phyloP scores from a whole-genome alignment of 2,329 filamentous ascomycete genomes.

The Byssothecium circinans region DNA sequence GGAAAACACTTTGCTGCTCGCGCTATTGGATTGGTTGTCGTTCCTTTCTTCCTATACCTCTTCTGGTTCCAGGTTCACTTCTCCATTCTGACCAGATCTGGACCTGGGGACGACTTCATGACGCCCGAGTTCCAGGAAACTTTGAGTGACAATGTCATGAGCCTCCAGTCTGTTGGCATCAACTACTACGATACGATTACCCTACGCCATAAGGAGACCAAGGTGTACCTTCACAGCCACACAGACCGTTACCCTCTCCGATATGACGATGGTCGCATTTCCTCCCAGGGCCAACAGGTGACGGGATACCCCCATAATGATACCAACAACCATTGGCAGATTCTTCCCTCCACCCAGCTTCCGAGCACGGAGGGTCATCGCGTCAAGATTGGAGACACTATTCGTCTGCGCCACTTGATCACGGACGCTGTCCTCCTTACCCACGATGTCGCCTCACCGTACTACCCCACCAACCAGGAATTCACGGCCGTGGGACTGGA shows the following conservation, averaged over 20 bases:
- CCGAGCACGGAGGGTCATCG: slow-evolving; percentile 60
- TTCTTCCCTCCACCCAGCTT: slow-evolving; percentile 65
- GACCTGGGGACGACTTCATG: slow-evolving; percentile 98
- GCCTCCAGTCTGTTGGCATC: slow-evolving; percentile 80
- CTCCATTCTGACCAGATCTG: slow-evolving; percentile 80
- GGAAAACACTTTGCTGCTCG: slow-evolving; percentile 88
- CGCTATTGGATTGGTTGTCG: slow-evolving; percentile 79
- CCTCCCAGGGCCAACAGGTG: slow-evolving; percentile 94
- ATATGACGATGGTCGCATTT: slow-evolving; percentile 96
- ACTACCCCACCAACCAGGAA: slow-evolving; percentile 96
- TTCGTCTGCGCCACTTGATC: slow-evolving; percentile 82
- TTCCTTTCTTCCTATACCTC: slow-evolving; percentile 96
- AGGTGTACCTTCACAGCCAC: slow-evolving; percentile 94
- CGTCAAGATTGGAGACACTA: slow-evolving; percentile 80
- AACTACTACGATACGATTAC: slow-evolving; percentile 88
- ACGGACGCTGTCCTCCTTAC: slow-evolving; percentile 87
- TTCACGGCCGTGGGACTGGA: slow-evolving; percentile 81
- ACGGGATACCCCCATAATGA: slow-evolving; percentile 98
- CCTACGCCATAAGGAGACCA: slow-evolving; percentile 95
- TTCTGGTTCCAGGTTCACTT: slow-evolving; percentile 99
- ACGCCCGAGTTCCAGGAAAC: slow-evolving; percentile 97
- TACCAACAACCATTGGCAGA: slow-evolving; percentile 98
- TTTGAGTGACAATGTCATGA: slow-evolving; percentile 90
- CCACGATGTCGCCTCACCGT: slow-evolving; percentile 96
- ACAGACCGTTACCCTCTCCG: slow-evolving; percentile 84